These are phyloP conservation scores for Fusarium temperatum DNA, from an alignment of 2,329 filamentous ascomycete species.

Conservation along the genomic window DNA sequence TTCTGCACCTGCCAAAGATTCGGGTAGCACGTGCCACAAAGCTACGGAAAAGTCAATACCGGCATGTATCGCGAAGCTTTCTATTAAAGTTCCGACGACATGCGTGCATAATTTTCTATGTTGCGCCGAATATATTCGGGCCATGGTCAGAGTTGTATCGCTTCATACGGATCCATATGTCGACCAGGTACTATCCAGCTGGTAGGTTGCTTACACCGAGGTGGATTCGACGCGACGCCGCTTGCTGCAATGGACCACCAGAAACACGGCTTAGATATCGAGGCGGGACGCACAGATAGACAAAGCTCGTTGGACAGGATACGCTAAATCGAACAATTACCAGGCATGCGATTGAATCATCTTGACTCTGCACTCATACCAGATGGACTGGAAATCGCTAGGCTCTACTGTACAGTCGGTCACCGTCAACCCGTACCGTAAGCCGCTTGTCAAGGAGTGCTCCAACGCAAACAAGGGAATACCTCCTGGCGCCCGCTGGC, in stretches of 20 bases:
- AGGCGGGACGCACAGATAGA: neutral
- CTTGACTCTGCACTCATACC: neutral
- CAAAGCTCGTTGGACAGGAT: neutral
- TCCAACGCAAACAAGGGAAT: neutral
- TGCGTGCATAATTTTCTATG: neutral
- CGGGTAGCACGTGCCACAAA: slow-evolving; percentile 11
- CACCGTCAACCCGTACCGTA: slow-evolving; percentile 21
- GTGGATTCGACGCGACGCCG: slow-evolving; percentile 8
- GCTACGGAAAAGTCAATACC: neutral
- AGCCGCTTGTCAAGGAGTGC: slow-evolving; percentile 10
- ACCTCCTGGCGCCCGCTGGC: slow-evolving; percentile 26
- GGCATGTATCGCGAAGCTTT: neutral
- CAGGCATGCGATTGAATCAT: slow-evolving; percentile 2
- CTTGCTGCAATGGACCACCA: slow-evolving; percentile 1
- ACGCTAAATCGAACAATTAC: neutral
- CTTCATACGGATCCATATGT: neutral
- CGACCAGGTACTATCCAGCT: neutral
- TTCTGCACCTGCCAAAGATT: slow-evolving; percentile 5
- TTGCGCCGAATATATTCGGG: slow-evolving; percentile 3
- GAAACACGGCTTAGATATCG: slow-evolving; percentile 6
- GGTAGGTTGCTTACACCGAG: slow-evolving; percentile 4
- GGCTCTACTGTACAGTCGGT: neutral
- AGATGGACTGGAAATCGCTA: slow-evolving; percentile 32
- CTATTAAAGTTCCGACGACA: neutral
- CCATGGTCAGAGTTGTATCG: neutral